Evolutionary conservation across 1,284 basidiomycete species (phyloP), one percentile per base, ranked within the genome.

Genomic region (Taiwanofungus camphoratus): DNA sequence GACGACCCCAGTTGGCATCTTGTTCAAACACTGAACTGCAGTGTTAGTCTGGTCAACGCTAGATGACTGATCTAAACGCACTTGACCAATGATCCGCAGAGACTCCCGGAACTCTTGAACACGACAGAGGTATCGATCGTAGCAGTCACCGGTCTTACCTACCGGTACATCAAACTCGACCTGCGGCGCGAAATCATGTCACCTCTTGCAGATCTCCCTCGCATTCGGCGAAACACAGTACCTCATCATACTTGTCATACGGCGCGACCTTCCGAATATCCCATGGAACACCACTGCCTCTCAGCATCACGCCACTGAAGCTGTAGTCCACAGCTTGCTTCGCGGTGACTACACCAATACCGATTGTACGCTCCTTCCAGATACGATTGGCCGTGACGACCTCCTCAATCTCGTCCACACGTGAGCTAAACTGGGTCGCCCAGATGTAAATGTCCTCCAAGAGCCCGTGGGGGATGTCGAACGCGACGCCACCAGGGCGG

Each of bases 61-160:
- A 12, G 34, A 33, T 13, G 27, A 42, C n/a, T 21, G 8, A 22
- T n/a, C 36, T 31, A 34, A 7, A 50, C 60, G 29, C 47, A 76
- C 81, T 69, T 91, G 89, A 59, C 79, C 73, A 61, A 99, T 87
- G 65, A 99, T 99, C 37, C 82, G 76, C 51, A 99, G 69, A 48
- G 86, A 90, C 74, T 98, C 93, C 56, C 95, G 77, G 85, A 98
- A 96, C 68, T 99, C 95, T 65, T 99, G 93, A 5, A 98, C 87
- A 69, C 96, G 90, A 67, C 94, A 98, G 39, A 98, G 73, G 70
- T 98, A 98, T 43, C 87, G 79, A 67, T 95, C 92, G 62, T 92
- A 99, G 70, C 95, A 98, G 65, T 99, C 95, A 35, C 95, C 96
- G 56, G 95, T 92, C 74, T 86, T 88, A 45, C 95, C 95, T 35